These are phyloP conservation scores for Coniochaeta sp. DNA, from an alignment of 2,329 filamentous ascomycete species.

Conservation along the genomic window DNA sequence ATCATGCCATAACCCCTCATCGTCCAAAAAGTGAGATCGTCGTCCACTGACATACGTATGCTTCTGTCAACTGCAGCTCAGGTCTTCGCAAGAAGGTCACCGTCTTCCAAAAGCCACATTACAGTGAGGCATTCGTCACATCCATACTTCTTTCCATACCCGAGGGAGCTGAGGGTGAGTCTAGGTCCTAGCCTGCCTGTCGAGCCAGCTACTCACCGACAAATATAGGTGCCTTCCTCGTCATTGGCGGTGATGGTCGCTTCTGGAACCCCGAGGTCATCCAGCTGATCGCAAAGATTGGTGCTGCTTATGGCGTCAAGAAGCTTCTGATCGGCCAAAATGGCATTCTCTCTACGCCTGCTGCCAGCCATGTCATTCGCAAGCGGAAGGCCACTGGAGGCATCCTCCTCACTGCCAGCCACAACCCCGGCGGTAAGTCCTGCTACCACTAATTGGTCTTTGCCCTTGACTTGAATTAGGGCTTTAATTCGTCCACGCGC, in stretches of 20 bases:
- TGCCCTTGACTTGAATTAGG: not conserved
- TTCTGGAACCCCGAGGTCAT: slow-evolving; percentile 97
- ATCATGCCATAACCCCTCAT: slow-evolving; percentile 1
- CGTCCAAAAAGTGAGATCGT: not conserved
- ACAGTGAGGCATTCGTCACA: slow-evolving; percentile 91
- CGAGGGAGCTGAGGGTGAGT: slow-evolving; percentile 72
- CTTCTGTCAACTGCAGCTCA: slow-evolving; percentile 50
- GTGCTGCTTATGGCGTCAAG: slow-evolving; percentile 95
- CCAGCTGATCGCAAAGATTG: slow-evolving; percentile 95
- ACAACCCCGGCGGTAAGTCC: slow-evolving; percentile 87
- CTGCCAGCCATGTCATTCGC: slow-evolving; percentile 91
- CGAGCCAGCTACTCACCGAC: not conserved
- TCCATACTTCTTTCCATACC: slow-evolving; percentile 95
- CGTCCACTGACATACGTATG: not conserved
- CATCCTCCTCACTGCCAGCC: slow-evolving; percentile 92
- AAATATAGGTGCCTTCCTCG: slow-evolving; percentile 62
- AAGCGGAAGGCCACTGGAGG: slow-evolving; percentile 93
- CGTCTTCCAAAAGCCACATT: slow-evolving; percentile 91
- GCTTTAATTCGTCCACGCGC: not conserved
- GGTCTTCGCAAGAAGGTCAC: slow-evolving; percentile 98
- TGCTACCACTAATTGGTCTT: not conserved
- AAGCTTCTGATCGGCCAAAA: slow-evolving; percentile 95
- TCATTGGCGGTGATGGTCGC: slow-evolving; percentile 94
- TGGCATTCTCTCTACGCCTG: slow-evolving; percentile 93
- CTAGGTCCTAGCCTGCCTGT: slow-evolving; percentile 4